Evolutionary conservation across 2,329 filamentous ascomycete genomes (phyloP).

Genomic region (Talaromyces sp.): DNA sequence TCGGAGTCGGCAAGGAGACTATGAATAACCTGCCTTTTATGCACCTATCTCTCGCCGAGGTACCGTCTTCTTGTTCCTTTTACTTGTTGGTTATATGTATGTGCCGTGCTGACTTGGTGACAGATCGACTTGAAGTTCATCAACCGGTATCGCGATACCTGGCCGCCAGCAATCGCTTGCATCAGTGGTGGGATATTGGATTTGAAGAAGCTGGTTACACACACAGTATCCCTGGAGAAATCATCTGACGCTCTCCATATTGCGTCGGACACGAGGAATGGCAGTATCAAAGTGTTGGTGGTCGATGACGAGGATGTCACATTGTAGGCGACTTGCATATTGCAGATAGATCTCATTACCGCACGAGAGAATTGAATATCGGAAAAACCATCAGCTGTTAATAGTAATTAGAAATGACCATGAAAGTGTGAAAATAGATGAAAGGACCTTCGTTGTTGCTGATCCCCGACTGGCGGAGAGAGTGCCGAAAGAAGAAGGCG

Average conservation of each 20-base stretch:
- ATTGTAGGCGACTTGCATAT: neutral
- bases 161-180: constrained; percentile 61
- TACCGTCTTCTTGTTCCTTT: constrained; percentile 10
- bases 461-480: neutral
- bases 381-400: no score
- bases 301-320: constrained; percentile 43
- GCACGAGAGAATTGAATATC: neutral
- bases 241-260: constrained; percentile 55
- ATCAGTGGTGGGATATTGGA: constrained; percentile 57
- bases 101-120: neutral
- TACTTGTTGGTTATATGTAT: no score
- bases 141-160: constrained; percentile 65
- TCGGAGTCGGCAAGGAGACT: constrained; percentile 57
- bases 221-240: constrained; percentile 58
- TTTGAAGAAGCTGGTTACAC: constrained; percentile 58
- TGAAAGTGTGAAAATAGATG: neutral
- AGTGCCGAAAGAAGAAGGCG: neutral
- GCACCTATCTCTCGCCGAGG: constrained; percentile 58
- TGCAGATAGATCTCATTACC: neutral
- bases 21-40: constrained; percentile 66
- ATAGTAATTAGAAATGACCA: neutral
- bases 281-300: constrained; percentile 58
- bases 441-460: neutral
- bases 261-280: constrained; percentile 47
- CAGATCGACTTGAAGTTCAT: constrained; percentile 66